Evolutionary conservation across 192 early-diverging fungal genomes (phyloP).

Genomic region (Pilobolus umbonatus): DNA sequence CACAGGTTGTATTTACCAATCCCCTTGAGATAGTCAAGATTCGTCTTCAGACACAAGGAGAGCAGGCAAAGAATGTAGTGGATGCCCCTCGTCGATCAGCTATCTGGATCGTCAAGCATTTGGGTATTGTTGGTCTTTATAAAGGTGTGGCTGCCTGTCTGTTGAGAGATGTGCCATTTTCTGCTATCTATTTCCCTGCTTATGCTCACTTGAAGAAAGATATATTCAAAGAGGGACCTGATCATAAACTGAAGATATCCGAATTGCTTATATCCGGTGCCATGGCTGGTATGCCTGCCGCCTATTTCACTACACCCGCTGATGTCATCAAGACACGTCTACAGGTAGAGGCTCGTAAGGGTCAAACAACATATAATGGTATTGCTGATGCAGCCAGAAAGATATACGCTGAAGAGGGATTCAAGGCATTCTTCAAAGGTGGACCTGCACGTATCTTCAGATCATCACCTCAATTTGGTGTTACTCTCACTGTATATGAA

Average conservation of each 20-base stretch:
- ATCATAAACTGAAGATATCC: constrained; percentile 61
- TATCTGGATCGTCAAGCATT: constrained; percentile 79
- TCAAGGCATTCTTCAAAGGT: constrained; percentile 95
- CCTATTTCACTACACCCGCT: constrained; percentile 94
- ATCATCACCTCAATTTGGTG: constrained; percentile 95
- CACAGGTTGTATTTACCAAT: constrained; percentile 91
- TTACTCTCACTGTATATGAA: constrained; percentile 93
- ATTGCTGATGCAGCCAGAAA: constrained; percentile 82
- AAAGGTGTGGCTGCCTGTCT: constrained; percentile 91
- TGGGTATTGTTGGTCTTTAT: constrained; percentile 92
- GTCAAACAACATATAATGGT: constrained; percentile 84
- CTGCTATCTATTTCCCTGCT: constrained; percentile 94
- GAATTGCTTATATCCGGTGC: constrained; percentile 87
- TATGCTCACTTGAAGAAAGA: constrained; percentile 97
- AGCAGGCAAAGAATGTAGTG: constrained; percentile 53
- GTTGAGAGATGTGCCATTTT: constrained; percentile 94
- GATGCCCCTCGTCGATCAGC: constrained; percentile 61
- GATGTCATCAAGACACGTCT: constrained; percentile 98
- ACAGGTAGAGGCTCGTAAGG: constrained; percentile 87
- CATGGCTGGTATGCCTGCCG: constrained; percentile 93
- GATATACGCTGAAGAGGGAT: constrained; percentile 88
- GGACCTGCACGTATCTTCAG: constrained; percentile 89
- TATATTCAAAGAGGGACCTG: constrained; percentile 78
- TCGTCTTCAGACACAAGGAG: constrained; percentile 86
- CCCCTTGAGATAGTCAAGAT: constrained; percentile 99